Evolutionary conservation across 352 stramenopile genomes (phyloP).

Genomic region (Pythium vanterpoolii): DNA sequence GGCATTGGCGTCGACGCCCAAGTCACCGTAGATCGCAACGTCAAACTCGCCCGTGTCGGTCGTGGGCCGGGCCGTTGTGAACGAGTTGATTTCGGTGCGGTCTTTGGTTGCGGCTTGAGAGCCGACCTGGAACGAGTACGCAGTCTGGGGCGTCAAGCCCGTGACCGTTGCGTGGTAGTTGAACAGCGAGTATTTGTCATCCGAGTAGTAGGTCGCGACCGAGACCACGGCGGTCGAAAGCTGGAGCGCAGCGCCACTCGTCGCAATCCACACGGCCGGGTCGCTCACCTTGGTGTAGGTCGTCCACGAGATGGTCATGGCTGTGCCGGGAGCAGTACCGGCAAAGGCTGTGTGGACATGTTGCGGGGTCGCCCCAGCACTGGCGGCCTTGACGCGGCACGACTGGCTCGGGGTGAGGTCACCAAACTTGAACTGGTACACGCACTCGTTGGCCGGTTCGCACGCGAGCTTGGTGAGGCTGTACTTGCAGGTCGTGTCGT

Average conservation of each 20-base stretch:
- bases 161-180: slow-evolving; percentile 42
- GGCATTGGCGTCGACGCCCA: slow-evolving; percentile 42
- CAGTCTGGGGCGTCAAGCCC: slow-evolving; percentile 30
- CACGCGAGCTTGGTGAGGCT: slow-evolving; percentile 12
- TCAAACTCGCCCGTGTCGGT: slow-evolving; percentile 37
- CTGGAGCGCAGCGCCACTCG: slow-evolving; percentile 9
- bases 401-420: slow-evolving; percentile 24
- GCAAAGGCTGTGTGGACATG: slow-evolving; percentile 54
- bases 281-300: slow-evolving; percentile 29
- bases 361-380: slow-evolving; percentile 21
- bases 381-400: slow-evolving; percentile 16
- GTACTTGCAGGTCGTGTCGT: slow-evolving; percentile 14
- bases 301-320: slow-evolving; percentile 46
- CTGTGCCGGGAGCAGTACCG: slow-evolving; percentile 30
- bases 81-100: slow-evolving; percentile 16
- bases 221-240: slow-evolving; percentile 13
- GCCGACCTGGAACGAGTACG: slow-evolving; percentile 42
- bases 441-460: slow-evolving; percentile 10
- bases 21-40: slow-evolving; percentile 54
- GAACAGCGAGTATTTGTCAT: slow-evolving; percentile 42
- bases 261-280: slow-evolving; percentile 40
- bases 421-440: slow-evolving; percentile 15
- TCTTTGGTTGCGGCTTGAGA: not conserved
- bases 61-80: slow-evolving; percentile 37
- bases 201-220: slow-evolving; percentile 35